Conservation (phyloP, 2,329 filamentous ascomycete species). For the Penicillium sp. region DNA sequence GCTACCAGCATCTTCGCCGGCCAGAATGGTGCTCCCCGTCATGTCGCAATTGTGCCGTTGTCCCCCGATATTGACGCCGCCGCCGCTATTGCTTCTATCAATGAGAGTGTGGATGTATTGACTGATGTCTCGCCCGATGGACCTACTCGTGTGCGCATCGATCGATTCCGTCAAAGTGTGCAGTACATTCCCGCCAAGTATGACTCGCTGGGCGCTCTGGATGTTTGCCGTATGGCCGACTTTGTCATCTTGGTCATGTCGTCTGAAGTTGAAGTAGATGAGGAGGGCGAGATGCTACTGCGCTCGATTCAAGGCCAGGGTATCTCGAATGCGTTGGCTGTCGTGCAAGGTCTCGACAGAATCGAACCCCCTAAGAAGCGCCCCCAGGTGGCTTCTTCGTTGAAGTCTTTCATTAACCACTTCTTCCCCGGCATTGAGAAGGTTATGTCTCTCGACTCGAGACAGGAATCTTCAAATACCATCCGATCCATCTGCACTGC, state of each 20-base stretch:
- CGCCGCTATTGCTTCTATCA: slow-evolving; percentile 67
- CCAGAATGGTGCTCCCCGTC: slow-evolving; percentile 77
- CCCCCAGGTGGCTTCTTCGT: slow-evolving; percentile 70
- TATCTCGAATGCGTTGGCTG: slow-evolving; percentile 84
- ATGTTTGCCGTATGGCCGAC: slow-evolving; percentile 84
- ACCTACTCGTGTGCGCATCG: slow-evolving; percentile 65
- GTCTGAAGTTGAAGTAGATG: slow-evolving; percentile 71
- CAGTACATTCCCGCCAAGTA: slow-evolving; percentile 75
- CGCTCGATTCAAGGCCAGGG: slow-evolving; percentile 89
- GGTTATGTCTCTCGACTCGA: slow-evolving; percentile 79
- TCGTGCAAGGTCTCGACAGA: slow-evolving; percentile 74
- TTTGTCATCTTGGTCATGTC: slow-evolving; percentile 87
- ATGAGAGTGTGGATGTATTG: slow-evolving; percentile 75
- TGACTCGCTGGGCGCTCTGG: slow-evolving; percentile 73
- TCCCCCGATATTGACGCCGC: slow-evolving; percentile 68
- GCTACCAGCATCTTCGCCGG: slow-evolving; percentile 81
- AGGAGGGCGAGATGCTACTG: slow-evolving; percentile 78
- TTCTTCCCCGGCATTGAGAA: slow-evolving; percentile 93
- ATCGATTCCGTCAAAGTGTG: slow-evolving; percentile 91
- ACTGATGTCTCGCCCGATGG: slow-evolving; percentile 59
- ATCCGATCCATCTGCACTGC: slow-evolving; percentile 89
- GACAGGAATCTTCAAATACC: slow-evolving; percentile 87
- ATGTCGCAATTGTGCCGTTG: slow-evolving; percentile 84
- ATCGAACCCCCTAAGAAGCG: slow-evolving; percentile 77
- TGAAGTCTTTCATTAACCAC: slow-evolving; percentile 90